Evolutionary conservation across 345 rosid genomes (phyloP), one percentile per base, ranked within the genome.

Genomic region (Hypericum perforatum): DNA sequence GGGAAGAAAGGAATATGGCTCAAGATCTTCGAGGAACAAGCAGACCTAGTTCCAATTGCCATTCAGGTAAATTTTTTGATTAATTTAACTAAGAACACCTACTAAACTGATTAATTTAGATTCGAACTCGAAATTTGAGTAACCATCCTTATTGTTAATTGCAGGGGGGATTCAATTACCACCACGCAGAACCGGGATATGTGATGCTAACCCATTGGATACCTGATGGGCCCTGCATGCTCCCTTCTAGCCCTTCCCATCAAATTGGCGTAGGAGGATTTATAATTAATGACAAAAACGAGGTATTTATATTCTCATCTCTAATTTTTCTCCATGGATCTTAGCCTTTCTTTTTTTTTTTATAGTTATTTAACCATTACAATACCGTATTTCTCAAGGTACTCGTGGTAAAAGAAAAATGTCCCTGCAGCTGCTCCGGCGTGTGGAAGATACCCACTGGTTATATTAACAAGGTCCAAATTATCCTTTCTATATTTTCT

Each of bases 371-470:
- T 1, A 22, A 9, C 12, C 43, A 9, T 14, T 8, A 45, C 10
- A 11, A 29, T 22, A 22, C 32, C 32, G 32, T 22, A 47, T 32
- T 29, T 49, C 32, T 11, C 11, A 40, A 80, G 78, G 74, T 80
- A 60, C 74, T 75, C 3, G 82, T 61, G 47, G 79, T 75, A 42
- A 77, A 71, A 66, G 86, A 80, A 55, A 77, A 71, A 64, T 60
- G 72, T 16, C 66, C 74, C 9, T 70, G 70, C 43, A 70, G 48
- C 48, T 73, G 79, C 66, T 62, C 65, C 1, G 74, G 57, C 2
- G 66, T 75, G 40, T 75, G 82, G 81, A 80, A 80, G 69, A 52
- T 75, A 49, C 86, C 82, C 0, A 78, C 78, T 0, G 86, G 86
- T 41, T 75, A 73, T 36, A 64, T 78, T 53, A 66, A 73, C 37